Conservation (phyloP, 352 stramenopile species). For the Plasmopara viticola region DNA sequence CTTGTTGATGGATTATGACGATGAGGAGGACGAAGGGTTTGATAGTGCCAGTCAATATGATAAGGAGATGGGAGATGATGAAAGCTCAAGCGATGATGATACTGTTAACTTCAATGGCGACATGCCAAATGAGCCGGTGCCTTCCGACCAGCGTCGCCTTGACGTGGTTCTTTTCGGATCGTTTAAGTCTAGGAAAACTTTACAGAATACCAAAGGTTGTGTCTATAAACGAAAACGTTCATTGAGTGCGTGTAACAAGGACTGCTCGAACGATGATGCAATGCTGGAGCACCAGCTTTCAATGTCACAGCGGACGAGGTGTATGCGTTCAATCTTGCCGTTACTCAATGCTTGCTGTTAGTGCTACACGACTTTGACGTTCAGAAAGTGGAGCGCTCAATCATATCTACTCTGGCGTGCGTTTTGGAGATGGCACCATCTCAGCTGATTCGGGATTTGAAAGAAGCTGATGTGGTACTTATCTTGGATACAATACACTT, state of each 20-base stretch:
- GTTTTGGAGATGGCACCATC: slow-evolving; percentile 73
- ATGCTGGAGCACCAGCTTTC: slow-evolving; percentile 13
- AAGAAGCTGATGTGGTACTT: slow-evolving; percentile 48
- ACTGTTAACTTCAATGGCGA: slow-evolving; percentile 9
- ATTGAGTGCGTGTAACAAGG: slow-evolving; percentile 11
- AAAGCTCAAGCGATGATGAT: slow-evolving; percentile 35
- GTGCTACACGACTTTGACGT: slow-evolving; percentile 55
- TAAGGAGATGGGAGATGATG: slow-evolving; percentile 24
- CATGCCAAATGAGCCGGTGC: slow-evolving; percentile 5
- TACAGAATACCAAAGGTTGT: not conserved
- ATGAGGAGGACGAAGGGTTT: slow-evolving; percentile 40
- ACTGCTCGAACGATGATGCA: slow-evolving; percentile 6
- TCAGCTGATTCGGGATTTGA: slow-evolving; percentile 37
- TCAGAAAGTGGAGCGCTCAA: slow-evolving; percentile 55
- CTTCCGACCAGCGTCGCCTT: slow-evolving; percentile 24
- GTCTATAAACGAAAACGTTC: not conserved
- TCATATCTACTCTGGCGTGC: slow-evolving; percentile 58
- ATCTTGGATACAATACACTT: slow-evolving; percentile 67
- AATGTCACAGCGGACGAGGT: slow-evolving; percentile 33
- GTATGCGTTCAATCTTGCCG: slow-evolving; percentile 38
- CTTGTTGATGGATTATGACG: slow-evolving; percentile 50
- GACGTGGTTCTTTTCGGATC: slow-evolving; percentile 32
- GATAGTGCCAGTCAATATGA: slow-evolving; percentile 10
- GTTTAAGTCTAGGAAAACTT: slow-evolving; percentile 15
- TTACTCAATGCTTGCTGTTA: slow-evolving; percentile 41